Percentiles rank a stretch among this genome's conserved stretches.
Evolutionary conservation across 805 yeast genomes (phyloP).

Genomic region (Sungouiella blattae): DNA sequence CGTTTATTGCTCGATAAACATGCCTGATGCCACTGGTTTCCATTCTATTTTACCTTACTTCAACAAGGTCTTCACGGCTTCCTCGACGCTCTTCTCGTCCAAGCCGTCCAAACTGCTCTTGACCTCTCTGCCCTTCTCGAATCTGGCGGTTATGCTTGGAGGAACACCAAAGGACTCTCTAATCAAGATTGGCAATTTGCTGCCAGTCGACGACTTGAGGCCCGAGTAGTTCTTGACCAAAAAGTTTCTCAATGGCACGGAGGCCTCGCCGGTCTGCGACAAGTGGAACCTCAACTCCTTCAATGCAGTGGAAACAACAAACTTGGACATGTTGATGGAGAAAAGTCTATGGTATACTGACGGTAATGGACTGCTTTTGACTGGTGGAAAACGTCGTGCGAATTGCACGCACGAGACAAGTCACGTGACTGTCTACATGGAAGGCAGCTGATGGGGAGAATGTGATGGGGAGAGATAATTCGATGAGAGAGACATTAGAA

Average conservation of each 20-base stretch:
- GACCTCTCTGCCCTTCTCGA: conserved; percentile 21
- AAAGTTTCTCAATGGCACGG: conserved; percentile 63
- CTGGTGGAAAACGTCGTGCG: conserved; percentile 16
- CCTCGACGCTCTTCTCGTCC: conserved; percentile 42
- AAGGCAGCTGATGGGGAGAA: too few species aligned
- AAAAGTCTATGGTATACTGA: neutral
- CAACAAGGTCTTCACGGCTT: conserved; percentile 37
- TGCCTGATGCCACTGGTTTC: conserved; percentile 1
- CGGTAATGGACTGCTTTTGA: conserved; percentile 8
- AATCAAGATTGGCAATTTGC: conserved; percentile 68
- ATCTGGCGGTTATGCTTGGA: conserved; percentile 71
- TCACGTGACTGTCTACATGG: conserved; percentile 1
- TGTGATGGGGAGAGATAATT: too few species aligned
- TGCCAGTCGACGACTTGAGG: conserved; percentile 53
- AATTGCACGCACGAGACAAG: conserved; percentile 2
- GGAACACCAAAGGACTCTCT: conserved; percentile 74
- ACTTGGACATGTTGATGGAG: conserved; percentile 34
- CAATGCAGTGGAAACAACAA: conserved; percentile 50
- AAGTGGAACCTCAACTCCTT: conserved; percentile 80
- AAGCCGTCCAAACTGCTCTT: conserved; percentile 45
- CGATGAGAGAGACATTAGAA: too few species aligned
- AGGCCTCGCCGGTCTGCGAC: conserved; percentile 73
- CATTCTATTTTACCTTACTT: conserved; percentile 16
- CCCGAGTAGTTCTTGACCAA: conserved; percentile 60
- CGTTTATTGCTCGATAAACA: neutral